Evolutionary conservation across 768 basidiomycete species (phyloP).

Genomic region (Pilatotrama ljubarskyi): DNA sequence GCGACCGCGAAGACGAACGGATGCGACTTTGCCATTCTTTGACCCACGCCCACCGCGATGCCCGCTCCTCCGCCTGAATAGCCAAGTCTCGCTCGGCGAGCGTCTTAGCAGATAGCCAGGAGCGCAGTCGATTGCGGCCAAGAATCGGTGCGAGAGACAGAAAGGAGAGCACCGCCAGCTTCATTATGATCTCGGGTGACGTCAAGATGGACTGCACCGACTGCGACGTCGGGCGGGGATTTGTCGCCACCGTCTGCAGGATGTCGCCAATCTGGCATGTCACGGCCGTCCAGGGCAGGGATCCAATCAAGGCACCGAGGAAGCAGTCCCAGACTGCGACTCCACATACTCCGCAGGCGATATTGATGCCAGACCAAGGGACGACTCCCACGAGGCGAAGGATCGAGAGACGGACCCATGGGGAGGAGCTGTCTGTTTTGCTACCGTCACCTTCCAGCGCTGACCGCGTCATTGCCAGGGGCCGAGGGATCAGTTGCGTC

Average conservation of each 20-base stretch:
- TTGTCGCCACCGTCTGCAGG: slow-evolving; percentile 77
- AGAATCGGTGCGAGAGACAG: slow-evolving; percentile 87
- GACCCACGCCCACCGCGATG: slow-evolving; percentile 61
- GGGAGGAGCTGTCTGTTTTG: slow-evolving; percentile 32
- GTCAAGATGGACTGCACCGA: slow-evolving; percentile 84
- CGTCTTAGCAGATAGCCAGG: slow-evolving; percentile 46
- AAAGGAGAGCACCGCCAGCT: slow-evolving; percentile 80
- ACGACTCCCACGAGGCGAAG: slow-evolving; percentile 90
- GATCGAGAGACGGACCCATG: slow-evolving; percentile 86
- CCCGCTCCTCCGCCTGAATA: slow-evolving; percentile 39
- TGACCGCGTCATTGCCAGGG: slow-evolving; percentile 79
- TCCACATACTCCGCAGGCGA: slow-evolving; percentile 91
- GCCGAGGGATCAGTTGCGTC: slow-evolving; percentile 77
- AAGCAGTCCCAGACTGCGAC: slow-evolving; percentile 75
- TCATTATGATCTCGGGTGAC: slow-evolving; percentile 80
- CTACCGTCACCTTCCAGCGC: slow-evolving; percentile 73
- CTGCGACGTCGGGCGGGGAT: slow-evolving; percentile 67
- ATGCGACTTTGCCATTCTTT: slow-evolving; percentile 67
- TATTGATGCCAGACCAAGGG: slow-evolving; percentile 97
- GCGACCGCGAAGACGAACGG: slow-evolving; percentile 51
- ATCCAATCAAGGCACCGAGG: slow-evolving; percentile 81
- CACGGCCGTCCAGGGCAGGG: slow-evolving; percentile 87
- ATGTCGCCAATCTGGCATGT: slow-evolving; percentile 91
- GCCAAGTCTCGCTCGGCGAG: background rate
- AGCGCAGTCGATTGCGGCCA: slow-evolving; percentile 63